Evolutionary conservation across 2,329 filamentous ascomycete genomes (phyloP).

Genomic region (Chrysosporium queenslandicum): DNA sequence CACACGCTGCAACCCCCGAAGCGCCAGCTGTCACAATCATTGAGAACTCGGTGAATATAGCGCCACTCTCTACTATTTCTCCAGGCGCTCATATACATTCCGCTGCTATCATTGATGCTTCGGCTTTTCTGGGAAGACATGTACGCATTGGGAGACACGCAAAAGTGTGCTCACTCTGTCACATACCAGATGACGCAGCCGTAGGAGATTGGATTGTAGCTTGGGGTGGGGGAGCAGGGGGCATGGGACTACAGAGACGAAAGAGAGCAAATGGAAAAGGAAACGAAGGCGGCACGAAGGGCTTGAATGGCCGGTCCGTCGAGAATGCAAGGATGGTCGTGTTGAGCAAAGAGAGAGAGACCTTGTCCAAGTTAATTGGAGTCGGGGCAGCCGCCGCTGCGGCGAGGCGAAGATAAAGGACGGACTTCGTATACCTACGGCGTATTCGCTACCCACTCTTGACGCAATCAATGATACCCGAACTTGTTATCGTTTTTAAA

Average conservation of each 20-base stretch:
- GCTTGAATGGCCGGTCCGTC: constrained; percentile 35
- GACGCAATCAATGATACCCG: neutral
- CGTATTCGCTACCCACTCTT: neutral
- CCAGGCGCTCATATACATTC: constrained; percentile 34
- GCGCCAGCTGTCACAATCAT: constrained; percentile 24
- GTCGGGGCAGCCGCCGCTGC: constrained; percentile 5
- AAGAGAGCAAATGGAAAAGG: constrained; percentile 30
- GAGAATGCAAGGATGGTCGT: constrained; percentile 54
- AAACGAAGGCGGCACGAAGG: constrained; percentile 14
- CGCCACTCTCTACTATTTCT: constrained; percentile 29
- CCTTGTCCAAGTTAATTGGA: constrained; percentile 54
- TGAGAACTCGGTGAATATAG: constrained; percentile 33
- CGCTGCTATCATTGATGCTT: constrained; percentile 36
- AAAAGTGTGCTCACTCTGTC: constrained; percentile 57
- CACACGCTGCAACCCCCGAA: constrained; percentile 4
- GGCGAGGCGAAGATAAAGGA: constrained; percentile 4
- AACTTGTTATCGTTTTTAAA: neutral
- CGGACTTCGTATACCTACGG: neutral
- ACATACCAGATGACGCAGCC: constrained; percentile 47
- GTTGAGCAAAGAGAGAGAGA: constrained; percentile 58
- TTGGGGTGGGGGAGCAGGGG: constrained; percentile 49
- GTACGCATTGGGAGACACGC: constrained; percentile 46
- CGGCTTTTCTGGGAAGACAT: constrained; percentile 30
- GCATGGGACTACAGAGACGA: constrained; percentile 27
- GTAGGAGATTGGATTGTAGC: constrained; percentile 60